A percentile compares a stretch with the other conserved stretches of the same genome.
These are phyloP conservation scores for Amanita rubescens DNA, from an alignment of 768 basidiomycete genomes.

Conservation along the genomic window DNA sequence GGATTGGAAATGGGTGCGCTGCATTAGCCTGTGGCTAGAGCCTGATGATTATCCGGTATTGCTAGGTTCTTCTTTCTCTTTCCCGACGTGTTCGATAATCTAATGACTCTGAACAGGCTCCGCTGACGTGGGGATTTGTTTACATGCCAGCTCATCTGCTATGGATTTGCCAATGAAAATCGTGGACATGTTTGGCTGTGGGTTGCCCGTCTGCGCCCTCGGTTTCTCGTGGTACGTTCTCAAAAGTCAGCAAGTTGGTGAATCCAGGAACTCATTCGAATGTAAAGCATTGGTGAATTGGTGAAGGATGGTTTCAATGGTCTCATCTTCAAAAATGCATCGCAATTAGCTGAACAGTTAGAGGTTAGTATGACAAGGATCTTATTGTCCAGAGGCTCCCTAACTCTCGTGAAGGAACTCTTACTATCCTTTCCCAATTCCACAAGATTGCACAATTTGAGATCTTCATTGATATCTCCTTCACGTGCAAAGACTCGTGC, in stretches of 20 bases:
- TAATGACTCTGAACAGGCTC: slow-evolving; percentile 44
- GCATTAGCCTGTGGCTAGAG: slow-evolving; percentile 82
- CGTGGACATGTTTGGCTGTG: slow-evolving; percentile 99
- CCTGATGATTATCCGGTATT: slow-evolving; percentile 85
- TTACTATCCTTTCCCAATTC: slow-evolving; percentile 56
- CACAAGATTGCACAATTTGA: slow-evolving; percentile 40
- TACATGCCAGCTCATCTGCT: slow-evolving; percentile 87
- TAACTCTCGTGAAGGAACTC: slow-evolving; percentile 33
- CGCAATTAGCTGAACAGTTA: slow-evolving; percentile 65
- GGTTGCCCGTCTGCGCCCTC: slow-evolving; percentile 87
- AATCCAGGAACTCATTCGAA: not conserved
- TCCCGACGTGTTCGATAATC: not conserved
- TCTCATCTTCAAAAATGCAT: slow-evolving; percentile 59
- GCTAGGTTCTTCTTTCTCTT: slow-evolving; percentile 43
- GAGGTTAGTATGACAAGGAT: slow-evolving; percentile 38
- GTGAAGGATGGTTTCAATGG: slow-evolving; percentile 85
- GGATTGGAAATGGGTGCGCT: slow-evolving; percentile 72
- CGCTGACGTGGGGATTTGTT: slow-evolving; percentile 84
- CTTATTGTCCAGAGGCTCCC: slow-evolving; percentile 2
- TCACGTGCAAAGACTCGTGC: slow-evolving; percentile 10
- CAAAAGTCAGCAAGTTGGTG: not conserved
- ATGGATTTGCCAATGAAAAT: slow-evolving; percentile 98
- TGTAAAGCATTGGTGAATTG: slow-evolving; percentile 70
- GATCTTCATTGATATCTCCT: slow-evolving; percentile 36
- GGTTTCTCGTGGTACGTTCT: slow-evolving; percentile 72